Conservation (phyloP, 2,329 filamentous ascomycete genomes). For the Penicillium sp. region DNA sequence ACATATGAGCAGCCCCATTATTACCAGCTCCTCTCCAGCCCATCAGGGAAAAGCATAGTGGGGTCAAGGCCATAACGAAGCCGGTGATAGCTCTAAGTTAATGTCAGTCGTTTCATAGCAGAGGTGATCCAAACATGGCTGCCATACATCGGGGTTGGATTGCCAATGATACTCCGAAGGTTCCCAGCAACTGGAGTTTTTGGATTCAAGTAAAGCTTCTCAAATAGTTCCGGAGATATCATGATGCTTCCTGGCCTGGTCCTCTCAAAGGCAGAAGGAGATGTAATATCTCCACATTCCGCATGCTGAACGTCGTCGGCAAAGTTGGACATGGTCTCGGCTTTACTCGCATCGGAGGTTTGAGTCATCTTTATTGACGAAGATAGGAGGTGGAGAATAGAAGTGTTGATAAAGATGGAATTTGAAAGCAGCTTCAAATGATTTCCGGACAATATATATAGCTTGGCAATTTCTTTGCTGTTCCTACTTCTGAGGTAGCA, state of each 20-base stretch:
- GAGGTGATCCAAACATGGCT: neutral
- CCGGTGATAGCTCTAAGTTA: neutral
- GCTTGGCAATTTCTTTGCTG: neutral
- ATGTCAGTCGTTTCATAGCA: neutral
- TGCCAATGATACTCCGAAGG: neutral
- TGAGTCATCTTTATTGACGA: neutral
- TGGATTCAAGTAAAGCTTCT: neutral
- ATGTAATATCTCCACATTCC: neutral
- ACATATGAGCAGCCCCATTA: neutral
- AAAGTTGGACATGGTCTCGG: neutral
- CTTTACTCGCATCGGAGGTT: neutral
- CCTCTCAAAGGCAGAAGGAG: neutral
- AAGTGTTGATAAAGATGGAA: neutral
- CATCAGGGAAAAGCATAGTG: neutral
- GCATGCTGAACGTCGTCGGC: neutral
- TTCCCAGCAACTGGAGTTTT: neutral
- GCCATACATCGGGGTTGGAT: neutral
- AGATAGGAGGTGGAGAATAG: neutral
- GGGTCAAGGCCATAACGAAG: neutral
- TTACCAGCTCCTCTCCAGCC: neutral
- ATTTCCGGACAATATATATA: neutral
- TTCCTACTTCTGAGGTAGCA: neutral
- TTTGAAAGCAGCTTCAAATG: neutral
- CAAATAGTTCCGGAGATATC: neutral
- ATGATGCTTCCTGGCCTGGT: neutral